phyloP scores from a whole-genome alignment of 139 green algal genomes.

The Chlorella sp. region DNA sequence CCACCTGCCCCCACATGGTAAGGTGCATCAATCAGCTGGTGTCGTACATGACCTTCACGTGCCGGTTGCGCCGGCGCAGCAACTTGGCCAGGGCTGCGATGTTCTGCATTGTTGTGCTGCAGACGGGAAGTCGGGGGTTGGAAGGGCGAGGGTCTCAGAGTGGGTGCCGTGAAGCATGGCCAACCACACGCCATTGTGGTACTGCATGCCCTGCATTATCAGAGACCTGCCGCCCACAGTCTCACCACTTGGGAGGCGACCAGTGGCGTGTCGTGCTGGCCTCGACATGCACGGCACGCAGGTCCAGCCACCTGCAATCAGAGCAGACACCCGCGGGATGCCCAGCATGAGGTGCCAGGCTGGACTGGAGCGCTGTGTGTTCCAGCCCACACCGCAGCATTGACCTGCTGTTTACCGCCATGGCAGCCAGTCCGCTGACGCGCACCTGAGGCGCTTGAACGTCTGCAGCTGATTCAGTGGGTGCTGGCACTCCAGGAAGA shows the following conservation, averaged over 20 bases:
- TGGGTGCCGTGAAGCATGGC: too few relatives aligned
- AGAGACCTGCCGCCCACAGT: too few relatives aligned
- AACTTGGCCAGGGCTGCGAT: constrained; percentile 55
- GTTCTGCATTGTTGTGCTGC: constrained; percentile 58
- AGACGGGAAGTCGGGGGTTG: too few relatives aligned
- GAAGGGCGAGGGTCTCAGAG: too few relatives aligned
- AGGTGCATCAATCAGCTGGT: neutral
- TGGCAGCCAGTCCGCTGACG: too few relatives aligned
- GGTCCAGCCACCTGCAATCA: constrained; percentile 47
- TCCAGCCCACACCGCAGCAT: too few relatives aligned
- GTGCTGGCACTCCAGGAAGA: neutral
- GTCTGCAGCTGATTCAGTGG: constrained; percentile 43
- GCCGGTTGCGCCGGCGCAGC: constrained; percentile 50
- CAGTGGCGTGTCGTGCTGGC: constrained; percentile 41
- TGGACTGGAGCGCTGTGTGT: too few relatives aligned
- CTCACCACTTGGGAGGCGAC: constrained; percentile 59
- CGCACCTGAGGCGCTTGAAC: constrained; percentile 38
- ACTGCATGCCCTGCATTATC: too few relatives aligned
- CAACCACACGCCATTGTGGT: too few relatives aligned
- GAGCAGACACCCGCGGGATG: too few relatives aligned
- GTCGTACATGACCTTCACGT: constrained; percentile 42
- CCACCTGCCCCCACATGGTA: neutral
- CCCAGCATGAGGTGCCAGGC: too few relatives aligned
- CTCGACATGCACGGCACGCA: constrained; percentile 57
- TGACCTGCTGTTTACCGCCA: too few relatives aligned